phyloP scores from a whole-genome alignment of 148 eudicot genomes.

The Mesembryanthemum crystallinum region DNA sequence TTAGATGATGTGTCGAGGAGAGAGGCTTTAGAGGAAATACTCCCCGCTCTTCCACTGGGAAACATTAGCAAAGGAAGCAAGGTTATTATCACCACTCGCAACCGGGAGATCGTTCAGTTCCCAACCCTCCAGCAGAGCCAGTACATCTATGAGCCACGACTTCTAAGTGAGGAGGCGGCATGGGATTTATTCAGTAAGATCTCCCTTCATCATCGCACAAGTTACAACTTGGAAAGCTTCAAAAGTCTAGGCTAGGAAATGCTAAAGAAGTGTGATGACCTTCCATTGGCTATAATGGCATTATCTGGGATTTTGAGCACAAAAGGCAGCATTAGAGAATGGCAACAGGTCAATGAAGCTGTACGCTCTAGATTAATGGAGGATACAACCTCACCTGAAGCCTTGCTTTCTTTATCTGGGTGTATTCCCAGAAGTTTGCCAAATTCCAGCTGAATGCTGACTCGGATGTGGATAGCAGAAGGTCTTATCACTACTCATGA shows the following conservation, averaged over 20 bases:
- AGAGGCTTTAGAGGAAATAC: conserved; percentile 26
- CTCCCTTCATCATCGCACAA: background rate
- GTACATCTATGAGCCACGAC: conserved; percentile 18
- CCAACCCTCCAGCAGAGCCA: background rate
- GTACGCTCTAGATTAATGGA: conserved; percentile 13
- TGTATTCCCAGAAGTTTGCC: conserved; percentile 22
- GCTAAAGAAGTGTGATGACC: conserved; percentile 24
- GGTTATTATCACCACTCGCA: conserved; percentile 27
- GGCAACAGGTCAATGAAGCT: conserved; percentile 8
- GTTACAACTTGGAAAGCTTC: background rate
- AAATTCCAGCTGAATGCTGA: conserved; percentile 19
- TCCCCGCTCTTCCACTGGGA: conserved; percentile 16
- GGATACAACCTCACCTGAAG: conserved; percentile 9
- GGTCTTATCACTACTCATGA: conserved; percentile 12
- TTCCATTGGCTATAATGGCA: conserved; percentile 29
- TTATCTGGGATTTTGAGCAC: conserved; percentile 16
- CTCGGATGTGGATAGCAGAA: conserved; percentile 26
- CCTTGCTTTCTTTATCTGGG: conserved; percentile 23
- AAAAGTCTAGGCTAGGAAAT: conserved; percentile 25
- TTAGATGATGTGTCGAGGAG: conserved; percentile 39
- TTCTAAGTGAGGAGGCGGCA: conserved; percentile 20
- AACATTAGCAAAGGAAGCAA: conserved; percentile 16
- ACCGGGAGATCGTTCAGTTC: background rate
- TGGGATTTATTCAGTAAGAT: conserved; percentile 31
- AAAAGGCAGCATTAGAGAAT: conserved; percentile 5